These are phyloP conservation scores for Ganoderma lingzhi DNA, from an alignment of 1,284 basidiomycete genomes.

Conservation along the genomic window DNA sequence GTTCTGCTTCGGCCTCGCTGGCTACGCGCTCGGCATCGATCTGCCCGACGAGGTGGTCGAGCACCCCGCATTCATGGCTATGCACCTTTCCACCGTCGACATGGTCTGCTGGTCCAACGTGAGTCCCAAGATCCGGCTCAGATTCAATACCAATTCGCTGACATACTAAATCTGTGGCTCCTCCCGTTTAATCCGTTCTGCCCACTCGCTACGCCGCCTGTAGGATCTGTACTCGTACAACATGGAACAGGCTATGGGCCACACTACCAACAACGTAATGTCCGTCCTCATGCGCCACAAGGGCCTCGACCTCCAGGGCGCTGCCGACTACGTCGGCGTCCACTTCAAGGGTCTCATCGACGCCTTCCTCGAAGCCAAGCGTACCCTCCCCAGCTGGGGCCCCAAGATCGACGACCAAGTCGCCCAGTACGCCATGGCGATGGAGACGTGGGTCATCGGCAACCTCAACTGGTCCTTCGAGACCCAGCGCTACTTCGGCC, in stretches of 20 bases:
- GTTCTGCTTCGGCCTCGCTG: constrained; percentile 69
- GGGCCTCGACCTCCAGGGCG: constrained; percentile 60
- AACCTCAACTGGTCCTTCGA: constrained; percentile 51
- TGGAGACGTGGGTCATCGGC: constrained; percentile 48
- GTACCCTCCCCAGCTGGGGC: constrained; percentile 57
- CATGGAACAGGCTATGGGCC: constrained; percentile 77
- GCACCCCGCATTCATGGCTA: constrained; percentile 58
- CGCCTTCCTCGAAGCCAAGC: constrained; percentile 55
- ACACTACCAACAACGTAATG: constrained; percentile 69
- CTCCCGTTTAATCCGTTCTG: background rate
- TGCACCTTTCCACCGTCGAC: constrained; percentile 69
- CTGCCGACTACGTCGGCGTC: constrained; percentile 63
- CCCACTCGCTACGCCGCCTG: constrained; percentile 9
- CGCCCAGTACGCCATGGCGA: constrained; percentile 47
- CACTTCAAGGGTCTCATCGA: constrained; percentile 60
- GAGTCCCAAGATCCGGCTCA: constrained; percentile 36
- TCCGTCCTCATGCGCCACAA: constrained; percentile 71
- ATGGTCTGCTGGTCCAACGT: constrained; percentile 77
- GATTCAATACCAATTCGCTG: constrained; percentile 9
- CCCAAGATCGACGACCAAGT: constrained; percentile 56
- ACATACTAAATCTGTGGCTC: constrained; percentile 5
- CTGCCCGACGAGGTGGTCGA: constrained; percentile 68
- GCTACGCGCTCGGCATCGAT: constrained; percentile 67
- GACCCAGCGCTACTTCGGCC: constrained; percentile 47
- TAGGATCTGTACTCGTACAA: constrained; percentile 80